A percentile compares a stretch with the other conserved stretches of the same genome.
Conservation (phyloP, 148 eudicot genomes). For the Amaranthus palmeri region DNA sequence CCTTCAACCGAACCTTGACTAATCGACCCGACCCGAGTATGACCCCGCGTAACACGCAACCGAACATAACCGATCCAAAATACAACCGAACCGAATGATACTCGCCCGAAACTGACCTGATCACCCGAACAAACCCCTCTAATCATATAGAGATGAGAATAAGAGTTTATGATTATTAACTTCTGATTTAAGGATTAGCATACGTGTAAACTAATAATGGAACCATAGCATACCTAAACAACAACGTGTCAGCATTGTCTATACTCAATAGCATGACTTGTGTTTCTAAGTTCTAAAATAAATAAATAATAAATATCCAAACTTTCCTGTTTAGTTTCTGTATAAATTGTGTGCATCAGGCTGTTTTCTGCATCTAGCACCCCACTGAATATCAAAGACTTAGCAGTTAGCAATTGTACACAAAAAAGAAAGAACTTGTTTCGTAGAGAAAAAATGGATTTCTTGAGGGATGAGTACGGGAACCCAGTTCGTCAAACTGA, state of each 20-base stretch:
- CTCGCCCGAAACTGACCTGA: no score
- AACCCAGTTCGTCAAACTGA: conserved; percentile 34
- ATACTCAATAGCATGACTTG: neutral
- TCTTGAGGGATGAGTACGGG: conserved; percentile 31
- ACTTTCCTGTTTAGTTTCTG: neutral
- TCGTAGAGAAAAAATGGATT: conserved; percentile 12
- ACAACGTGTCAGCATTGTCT: conserved; percentile 15
- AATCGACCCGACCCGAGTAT: no score
- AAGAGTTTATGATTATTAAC: neutral
- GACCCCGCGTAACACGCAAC: no score
- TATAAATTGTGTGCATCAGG: neutral
- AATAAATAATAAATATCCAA: neutral
- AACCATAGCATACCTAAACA: neutral
- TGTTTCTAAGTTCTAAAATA: no score
- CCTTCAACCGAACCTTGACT: no score
- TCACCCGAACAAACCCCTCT: no score
- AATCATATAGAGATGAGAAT: neutral
- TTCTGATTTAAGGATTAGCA: neutral
- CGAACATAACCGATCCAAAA: no score
- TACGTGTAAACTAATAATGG: neutral
- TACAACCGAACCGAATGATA: no score
- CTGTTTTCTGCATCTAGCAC: neutral
- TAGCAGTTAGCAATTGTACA: neutral
- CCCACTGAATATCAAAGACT: neutral
- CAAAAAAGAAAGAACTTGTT: neutral